Base-by-base conservation (phyloP, 2,329 filamentous ascomycete genomes). In the Escovopsis sp. region DNA sequence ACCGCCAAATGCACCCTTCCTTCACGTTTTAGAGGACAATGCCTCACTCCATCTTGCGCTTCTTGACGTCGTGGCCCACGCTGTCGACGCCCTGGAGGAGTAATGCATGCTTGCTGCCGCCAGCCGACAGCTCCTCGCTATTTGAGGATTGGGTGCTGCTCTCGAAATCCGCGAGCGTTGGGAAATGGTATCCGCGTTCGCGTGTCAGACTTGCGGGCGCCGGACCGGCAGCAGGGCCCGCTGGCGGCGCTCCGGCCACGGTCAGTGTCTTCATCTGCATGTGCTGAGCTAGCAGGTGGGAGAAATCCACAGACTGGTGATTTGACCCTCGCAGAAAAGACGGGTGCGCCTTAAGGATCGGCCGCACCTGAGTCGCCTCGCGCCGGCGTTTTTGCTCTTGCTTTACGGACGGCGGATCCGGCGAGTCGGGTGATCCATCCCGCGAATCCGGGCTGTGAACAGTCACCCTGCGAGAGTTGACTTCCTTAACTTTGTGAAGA, bases 341-440 rank as follows among this genome's bases (percentile, higher is more conserved):
- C 3, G 12, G 4, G 37, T n/a, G 35, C 23, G 31, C 19, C 30
- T 57, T 59, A 21, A 62, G 34, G 18, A 61, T 61, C 1, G 58
- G 54, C 1, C 50, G 53, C 5, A 54, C 50, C 12, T 43, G 40
- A 4, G 29, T 39, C 3, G 45, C 44, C 33, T 49, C 52, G 25
- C 58, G 48, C 19, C 58, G 51, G 16, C 51, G 49, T 11, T 44
- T 41, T 39, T 59, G 53, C 39, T 62, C 58, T 32, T 61, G 52
- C 31, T 49, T 41, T 23, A 60, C 37, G 1, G 57, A 57, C n/a
- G 46, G 51, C 5, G 52, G 48, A 5, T 41, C 41, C 3, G 48
- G 47, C 8, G 45, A 46, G n/a, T 38, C 14, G 4, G 36, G 21
- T 11, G 21, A 9, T 9, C 21, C 21, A 4, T 25, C 32, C 19